Conservation (phyloP, 2,329 filamentous ascomycete genomes). For the Penicillium griseofulvum region DNA sequence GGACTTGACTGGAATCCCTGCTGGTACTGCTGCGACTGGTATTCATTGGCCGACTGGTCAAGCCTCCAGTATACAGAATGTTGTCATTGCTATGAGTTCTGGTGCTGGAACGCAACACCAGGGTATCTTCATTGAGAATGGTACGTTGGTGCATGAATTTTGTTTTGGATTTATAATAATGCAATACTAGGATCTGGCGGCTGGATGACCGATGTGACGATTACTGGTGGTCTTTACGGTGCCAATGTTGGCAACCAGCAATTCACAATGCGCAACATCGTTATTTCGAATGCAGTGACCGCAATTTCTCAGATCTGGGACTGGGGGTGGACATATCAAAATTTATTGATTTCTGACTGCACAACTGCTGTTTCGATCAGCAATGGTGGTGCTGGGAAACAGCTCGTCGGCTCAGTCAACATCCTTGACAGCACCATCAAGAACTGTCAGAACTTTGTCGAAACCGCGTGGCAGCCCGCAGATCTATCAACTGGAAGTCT, state of each 20-base stretch:
- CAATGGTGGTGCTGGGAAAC: constrained; percentile 40
- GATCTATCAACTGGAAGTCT: constrained; percentile 50
- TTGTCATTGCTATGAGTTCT: constrained; percentile 57
- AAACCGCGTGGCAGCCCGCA: constrained; percentile 46
- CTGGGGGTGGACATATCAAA: constrained; percentile 59
- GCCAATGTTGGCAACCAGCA: constrained; percentile 65
- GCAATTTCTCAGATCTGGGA: constrained; percentile 59
- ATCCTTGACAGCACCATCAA: constrained; percentile 57
- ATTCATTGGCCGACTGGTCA: constrained; percentile 57
- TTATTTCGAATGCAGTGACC: constrained; percentile 51
- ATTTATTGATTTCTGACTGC: constrained; percentile 54
- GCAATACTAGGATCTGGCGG: constrained; percentile 50
- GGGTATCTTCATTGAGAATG: constrained; percentile 61
- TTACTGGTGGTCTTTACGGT: constrained; percentile 61
- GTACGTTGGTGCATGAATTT: constrained; percentile 22
- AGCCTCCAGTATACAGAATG: constrained; percentile 61
- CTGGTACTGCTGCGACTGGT: constrained; percentile 30
- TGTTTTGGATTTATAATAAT: neutral
- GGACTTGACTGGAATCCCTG: constrained; percentile 50
- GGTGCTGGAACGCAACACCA: constrained; percentile 50
- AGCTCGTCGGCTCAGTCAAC: constrained; percentile 55
- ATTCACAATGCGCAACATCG: constrained; percentile 58
- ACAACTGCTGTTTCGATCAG: constrained; percentile 53
- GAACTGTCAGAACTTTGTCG: constrained; percentile 51
- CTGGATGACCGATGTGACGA: constrained; percentile 58